These are phyloP conservation scores for Cladosporium sphaerospermum DNA, from an alignment of 2,329 filamentous ascomycete genomes.

Conservation along the genomic window DNA sequence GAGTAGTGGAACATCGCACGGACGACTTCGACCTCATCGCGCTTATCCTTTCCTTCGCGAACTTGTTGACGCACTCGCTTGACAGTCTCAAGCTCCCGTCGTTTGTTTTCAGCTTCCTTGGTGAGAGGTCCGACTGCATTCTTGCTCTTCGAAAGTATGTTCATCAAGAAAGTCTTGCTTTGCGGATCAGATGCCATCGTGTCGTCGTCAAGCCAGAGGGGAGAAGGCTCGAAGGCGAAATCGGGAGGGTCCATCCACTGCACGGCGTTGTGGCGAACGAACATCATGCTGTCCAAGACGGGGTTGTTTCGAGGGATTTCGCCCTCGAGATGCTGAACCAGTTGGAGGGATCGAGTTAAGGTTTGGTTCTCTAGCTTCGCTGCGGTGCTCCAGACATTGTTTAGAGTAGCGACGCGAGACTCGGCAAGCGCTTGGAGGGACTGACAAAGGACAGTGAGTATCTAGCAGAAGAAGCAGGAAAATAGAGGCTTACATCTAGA, in stretches of 20 bases:
- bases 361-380: constrained; percentile 74
- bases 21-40: constrained; percentile 82
- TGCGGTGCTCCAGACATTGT: constrained; percentile 77
- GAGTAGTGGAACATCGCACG: constrained; percentile 76
- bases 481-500: constrained; percentile 60
- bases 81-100: constrained; percentile 72
- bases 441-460: constrained; percentile 24
- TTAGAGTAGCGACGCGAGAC: constrained; percentile 76
- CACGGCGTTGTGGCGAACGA: constrained; percentile 82
- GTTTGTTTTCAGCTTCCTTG: constrained; percentile 77
- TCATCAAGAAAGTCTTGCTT: constrained; percentile 85
- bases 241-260: constrained; percentile 78
- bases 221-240: constrained; percentile 85
- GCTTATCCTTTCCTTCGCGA: constrained; percentile 76
- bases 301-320: constrained; percentile 88
- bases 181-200: constrained; percentile 78
- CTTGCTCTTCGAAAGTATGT: constrained; percentile 88
- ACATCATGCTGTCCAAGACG: constrained; percentile 94
- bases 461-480: background rate
- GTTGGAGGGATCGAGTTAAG: constrained; percentile 64
- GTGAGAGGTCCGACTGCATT: constrained; percentile 71
- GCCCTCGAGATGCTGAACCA: constrained; percentile 64
- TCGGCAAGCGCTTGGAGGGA: constrained; percentile 87
- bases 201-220: constrained; percentile 93
- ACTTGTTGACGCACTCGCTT: constrained; percentile 69